Evolutionary conservation across 2,329 filamentous ascomycete genomes (phyloP), one percentile per base, ranked within the genome.

Genomic region (Sphaerulina populicola): DNA sequence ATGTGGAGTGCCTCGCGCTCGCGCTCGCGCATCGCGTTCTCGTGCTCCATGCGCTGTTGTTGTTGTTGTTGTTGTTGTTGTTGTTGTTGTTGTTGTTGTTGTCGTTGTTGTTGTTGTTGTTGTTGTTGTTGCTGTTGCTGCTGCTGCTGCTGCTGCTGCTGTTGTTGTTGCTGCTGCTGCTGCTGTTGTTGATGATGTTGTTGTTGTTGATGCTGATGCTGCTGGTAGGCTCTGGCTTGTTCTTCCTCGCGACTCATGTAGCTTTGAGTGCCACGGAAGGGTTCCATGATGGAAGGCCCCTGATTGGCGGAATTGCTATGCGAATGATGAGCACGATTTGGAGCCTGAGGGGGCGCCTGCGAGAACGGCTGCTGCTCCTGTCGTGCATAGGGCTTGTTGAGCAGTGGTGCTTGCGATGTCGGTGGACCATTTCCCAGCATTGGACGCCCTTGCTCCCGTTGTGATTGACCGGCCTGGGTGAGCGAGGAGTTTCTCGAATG

Each of bases 401-500:
- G 64, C 21, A 66, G 51, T 15, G 58, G 52, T 44, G 57, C 57
- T 38, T 60, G 62, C 39, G 49, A 40, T 36, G 53, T 47, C 45
- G 60, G 51, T 18, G 57, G 56, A 37, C 51, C 47, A 41, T 57
- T 50, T 40, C 52, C 41, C 46, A 58, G 41, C 27, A 52, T 29
- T 38, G 56, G 42, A 53, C 61, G 57, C 35, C 29, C 33, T 27
- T 57, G 53, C 18, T 64, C 60, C 44, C 57, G 51, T 5, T 57
- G 57, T 9, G 60, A 53, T 18, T 54, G 56, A 11, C 27, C 51
- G 6, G 42, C 35, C 23, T 60, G 57, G 8, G 59, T 60, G 7
- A 66, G 49, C 12, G 65, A 68, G 6, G 65, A 58, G 7, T 65
- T 68, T 15, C 64, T 58, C 8, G 66, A 68, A 46, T 69, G 66